Evolutionary conservation across 208 protist species (phyloP), one percentile per base, ranked within the genome.

Genomic region (Acanthamoeba quina): DNA sequence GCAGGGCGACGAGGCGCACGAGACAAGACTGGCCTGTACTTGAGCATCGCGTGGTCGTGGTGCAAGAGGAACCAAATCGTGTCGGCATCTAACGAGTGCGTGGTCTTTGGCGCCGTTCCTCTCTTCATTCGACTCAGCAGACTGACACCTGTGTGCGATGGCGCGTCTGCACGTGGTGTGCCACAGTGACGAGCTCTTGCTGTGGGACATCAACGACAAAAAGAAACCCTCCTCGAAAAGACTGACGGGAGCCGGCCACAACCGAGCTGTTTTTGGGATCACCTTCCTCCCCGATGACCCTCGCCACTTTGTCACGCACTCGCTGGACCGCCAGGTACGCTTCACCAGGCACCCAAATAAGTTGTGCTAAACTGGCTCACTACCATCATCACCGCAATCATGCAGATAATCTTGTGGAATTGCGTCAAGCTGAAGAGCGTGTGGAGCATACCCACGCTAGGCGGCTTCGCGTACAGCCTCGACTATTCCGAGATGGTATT

Each of bases 341-440:
- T 17, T 1, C 68, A 17, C 21, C n/a, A n/a, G n/a, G n/a, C n/a
- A n/a, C n/a, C n/a, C n/a, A n/a, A n/a, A n/a, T n/a, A n/a, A n/a
- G n/a, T n/a, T n/a, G n/a, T n/a, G n/a, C n/a, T n/a, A n/a, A n/a
- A n/a, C n/a, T n/a, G n/a, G n/a, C n/a, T n/a, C n/a, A n/a, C n/a
- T n/a, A n/a, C n/a, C n/a, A n/a, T n/a, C n/a, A n/a, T n/a, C n/a
- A n/a, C n/a, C n/a, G n/a, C n/a, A n/a, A n/a, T n/a, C 37, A 37
- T 37, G 37, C 26, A 91, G 85, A 91, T 91, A 15, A 56, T 91
- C 64, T n/a, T 91, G 56, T 91, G 85, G 85, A 91, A 91, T n/a
- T 76, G 85, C 64, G 58, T 91, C 7, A 91, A 91, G 60, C 44
- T 91, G 10, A 68, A 74, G 56, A 91, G 85, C 47, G 85, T 91